A percentile compares a stretch with the other conserved stretches of the same genome.
Evolutionary conservation across 1,284 basidiomycete genomes (phyloP).

Genomic region (Gomphus bonarii): DNA sequence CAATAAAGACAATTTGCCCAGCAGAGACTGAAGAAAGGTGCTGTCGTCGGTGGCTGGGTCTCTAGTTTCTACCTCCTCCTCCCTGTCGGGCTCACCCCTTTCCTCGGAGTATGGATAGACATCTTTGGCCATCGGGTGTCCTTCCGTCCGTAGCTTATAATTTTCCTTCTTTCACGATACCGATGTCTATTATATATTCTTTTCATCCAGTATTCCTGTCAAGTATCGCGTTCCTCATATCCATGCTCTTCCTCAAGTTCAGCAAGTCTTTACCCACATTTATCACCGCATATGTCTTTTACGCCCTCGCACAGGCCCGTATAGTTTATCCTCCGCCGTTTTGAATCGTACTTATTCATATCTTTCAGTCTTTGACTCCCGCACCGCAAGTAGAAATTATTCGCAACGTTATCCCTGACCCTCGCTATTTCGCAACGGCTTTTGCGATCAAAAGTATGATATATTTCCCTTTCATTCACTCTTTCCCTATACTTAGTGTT

Average conservation of each 20-base stretch:
- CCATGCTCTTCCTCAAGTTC: slow-evolving; percentile 33
- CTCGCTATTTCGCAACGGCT: slow-evolving; percentile 34
- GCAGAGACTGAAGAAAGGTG: slow-evolving; percentile 33
- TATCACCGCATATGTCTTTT: slow-evolving; percentile 35
- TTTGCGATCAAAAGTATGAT: slow-evolving; percentile 32
- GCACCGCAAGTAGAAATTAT: slow-evolving; percentile 37
- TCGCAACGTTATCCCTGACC: slow-evolving; percentile 31
- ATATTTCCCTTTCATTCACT: neutral
- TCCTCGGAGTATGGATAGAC: slow-evolving; percentile 35
- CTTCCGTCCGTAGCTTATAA: slow-evolving; percentile 24
- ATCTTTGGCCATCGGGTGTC: slow-evolving; percentile 30
- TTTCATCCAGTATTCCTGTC: slow-evolving; percentile 29
- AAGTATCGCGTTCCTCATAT: slow-evolving; percentile 30
- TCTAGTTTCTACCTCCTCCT: slow-evolving; percentile 36
- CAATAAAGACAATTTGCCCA: slow-evolving; percentile 29
- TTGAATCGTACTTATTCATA: neutral
- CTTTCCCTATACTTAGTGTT: too few species aligned
- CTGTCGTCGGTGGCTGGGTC: slow-evolving; percentile 39
- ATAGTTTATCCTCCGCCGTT: neutral
- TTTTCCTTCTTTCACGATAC: too few species aligned
- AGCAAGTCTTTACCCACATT: slow-evolving; percentile 30
- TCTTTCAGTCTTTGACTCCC: slow-evolving; percentile 27
- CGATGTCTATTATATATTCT: too few species aligned
- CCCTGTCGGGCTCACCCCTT: slow-evolving; percentile 32
- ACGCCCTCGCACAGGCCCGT: slow-evolving; percentile 31